Evolutionary conservation across 2,329 filamentous ascomycete species (phyloP).

Genomic region (Lachnellula occidentalis): DNA sequence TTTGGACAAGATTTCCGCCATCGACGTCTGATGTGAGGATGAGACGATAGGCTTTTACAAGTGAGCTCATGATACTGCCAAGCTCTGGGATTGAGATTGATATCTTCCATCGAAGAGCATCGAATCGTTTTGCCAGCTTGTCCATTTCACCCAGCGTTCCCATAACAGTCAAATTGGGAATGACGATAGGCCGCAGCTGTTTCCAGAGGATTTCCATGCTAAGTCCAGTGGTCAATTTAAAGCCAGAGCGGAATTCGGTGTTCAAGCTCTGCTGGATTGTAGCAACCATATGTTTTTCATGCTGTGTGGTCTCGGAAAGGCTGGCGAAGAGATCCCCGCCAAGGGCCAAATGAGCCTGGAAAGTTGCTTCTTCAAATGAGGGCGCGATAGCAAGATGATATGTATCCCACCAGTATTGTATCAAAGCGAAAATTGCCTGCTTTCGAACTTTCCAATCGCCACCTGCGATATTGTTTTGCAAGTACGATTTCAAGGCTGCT

Average conservation of each 20-base stretch:
- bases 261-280: slow-evolving; percentile 37
- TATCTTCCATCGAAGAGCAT: slow-evolving; percentile 54
- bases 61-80: slow-evolving; percentile 46
- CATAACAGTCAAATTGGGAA: slow-evolving; percentile 42
- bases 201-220: slow-evolving; percentile 80
- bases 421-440: slow-evolving; percentile 36
- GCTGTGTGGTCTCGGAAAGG: slow-evolving; percentile 1
- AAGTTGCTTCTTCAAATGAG: slow-evolving; percentile 56
- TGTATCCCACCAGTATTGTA: slow-evolving; percentile 52
- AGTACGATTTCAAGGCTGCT: slow-evolving; percentile 38
- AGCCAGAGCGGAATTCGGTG: slow-evolving; percentile 60
- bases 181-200: slow-evolving; percentile 57
- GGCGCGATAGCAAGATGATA: slow-evolving; percentile 40
- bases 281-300: background rate
- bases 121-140: slow-evolving; percentile 53
- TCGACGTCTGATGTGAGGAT: slow-evolving; percentile 39
- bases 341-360: slow-evolving; percentile 55
- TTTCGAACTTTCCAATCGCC: slow-evolving; percentile 33
- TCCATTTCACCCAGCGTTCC: slow-evolving; percentile 47
- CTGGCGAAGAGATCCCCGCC: slow-evolving; percentile 21
- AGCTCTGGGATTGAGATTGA: slow-evolving; percentile 47
- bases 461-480: slow-evolving; percentile 32
- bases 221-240: slow-evolving; percentile 68
- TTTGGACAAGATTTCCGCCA: slow-evolving; percentile 38
- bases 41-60: slow-evolving; percentile 52